Base-by-base conservation (phyloP, 495 filamentous ascomycete species). In the Bacidia gigantensis region DNA sequence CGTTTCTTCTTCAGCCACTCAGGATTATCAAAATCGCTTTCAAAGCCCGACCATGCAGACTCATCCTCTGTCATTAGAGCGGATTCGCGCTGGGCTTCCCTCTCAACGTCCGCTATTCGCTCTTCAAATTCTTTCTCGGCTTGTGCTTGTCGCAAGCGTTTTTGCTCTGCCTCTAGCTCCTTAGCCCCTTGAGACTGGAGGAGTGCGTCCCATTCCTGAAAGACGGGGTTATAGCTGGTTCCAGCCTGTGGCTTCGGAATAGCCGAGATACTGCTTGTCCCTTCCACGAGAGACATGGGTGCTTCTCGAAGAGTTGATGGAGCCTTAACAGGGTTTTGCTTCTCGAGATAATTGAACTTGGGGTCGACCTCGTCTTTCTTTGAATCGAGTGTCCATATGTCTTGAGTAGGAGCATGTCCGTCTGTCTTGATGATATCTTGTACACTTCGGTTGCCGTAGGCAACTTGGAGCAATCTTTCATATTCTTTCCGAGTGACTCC, bases 181-280 rank as follows among this genome's bases (percentile, higher is more conserved):
- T 84, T 83, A 48, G 79, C 72, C 24, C 87, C 86, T 62, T 88
- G 85, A 25, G 77, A 73, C 18, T 75, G 72, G 39, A 95, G 67
- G 3, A 90, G 76, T 11, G 74, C 71, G 50, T 86, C 80, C 76
- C 90, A 98, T 47, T 95, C 87, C 52, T 79, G 73, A 52, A 90
- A 92, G 7, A 72, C 70, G 0, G 92, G 92, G 60, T 98, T 98
- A 65, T 98, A 98, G 62, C 86, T 93, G 61, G 78, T 83, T 40
- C 86, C 89, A 1, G 80, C 86, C 17, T 78, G 77, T 2, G 92
- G 92, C 52, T 76, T 81, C 53, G 74, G 71, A 3, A 97, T 83
- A n/a, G 87, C 79, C 1, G 87, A 84, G 14, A 94, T 68, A 0
- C 72, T 60, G 57, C 87, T 89, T 7, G 87, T 87, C 61, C 76